phyloP scores from a whole-genome alignment of 352 stramenopile species.

The Globisporangium abappressorium region DNA sequence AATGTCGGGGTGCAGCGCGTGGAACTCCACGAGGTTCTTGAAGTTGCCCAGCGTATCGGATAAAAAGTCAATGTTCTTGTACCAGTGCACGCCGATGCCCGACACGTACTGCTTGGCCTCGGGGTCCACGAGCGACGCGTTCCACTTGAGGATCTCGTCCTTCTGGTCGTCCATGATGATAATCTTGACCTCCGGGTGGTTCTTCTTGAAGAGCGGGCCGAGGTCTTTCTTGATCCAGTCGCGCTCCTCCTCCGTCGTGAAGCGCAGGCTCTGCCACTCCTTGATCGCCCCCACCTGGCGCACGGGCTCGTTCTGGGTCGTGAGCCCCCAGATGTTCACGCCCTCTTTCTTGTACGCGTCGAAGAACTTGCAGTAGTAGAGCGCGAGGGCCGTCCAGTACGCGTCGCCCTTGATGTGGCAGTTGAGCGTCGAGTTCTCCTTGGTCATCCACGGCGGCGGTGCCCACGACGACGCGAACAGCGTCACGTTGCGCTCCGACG shows the following conservation, averaged over 20 bases:
- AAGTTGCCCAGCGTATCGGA: conserved; percentile 33
- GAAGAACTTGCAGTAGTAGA: conserved; percentile 89
- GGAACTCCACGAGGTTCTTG: conserved; percentile 33
- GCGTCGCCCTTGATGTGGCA: conserved; percentile 42
- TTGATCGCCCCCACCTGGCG: neutral
- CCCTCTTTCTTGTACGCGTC: conserved; percentile 71
- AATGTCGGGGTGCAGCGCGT: conserved; percentile 53
- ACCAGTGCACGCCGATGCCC: conserved; percentile 87
- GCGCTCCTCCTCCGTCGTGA: conserved; percentile 39
- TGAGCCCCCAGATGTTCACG: conserved; percentile 77
- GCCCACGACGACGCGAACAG: conserved; percentile 83
- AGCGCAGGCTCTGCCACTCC: conserved; percentile 60
- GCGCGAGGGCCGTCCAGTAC: conserved; percentile 71
- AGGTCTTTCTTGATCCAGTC: conserved; percentile 83
- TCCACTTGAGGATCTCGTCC: conserved; percentile 52
- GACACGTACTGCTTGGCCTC: conserved; percentile 41
- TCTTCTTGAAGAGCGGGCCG: conserved; percentile 54
- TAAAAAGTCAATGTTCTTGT: conserved; percentile 57
- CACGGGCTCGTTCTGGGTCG: conserved; percentile 82
- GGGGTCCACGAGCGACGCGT: conserved; percentile 33
- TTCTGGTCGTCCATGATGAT: conserved; percentile 87
- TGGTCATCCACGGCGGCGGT: conserved; percentile 87
- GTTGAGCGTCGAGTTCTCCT: conserved; percentile 54
- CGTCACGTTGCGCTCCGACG: conserved; percentile 33
- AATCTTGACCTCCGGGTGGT: conserved; percentile 80